phyloP scores from a whole-genome alignment of 495 filamentous ascomycete species.

The Letharia columbiana region DNA sequence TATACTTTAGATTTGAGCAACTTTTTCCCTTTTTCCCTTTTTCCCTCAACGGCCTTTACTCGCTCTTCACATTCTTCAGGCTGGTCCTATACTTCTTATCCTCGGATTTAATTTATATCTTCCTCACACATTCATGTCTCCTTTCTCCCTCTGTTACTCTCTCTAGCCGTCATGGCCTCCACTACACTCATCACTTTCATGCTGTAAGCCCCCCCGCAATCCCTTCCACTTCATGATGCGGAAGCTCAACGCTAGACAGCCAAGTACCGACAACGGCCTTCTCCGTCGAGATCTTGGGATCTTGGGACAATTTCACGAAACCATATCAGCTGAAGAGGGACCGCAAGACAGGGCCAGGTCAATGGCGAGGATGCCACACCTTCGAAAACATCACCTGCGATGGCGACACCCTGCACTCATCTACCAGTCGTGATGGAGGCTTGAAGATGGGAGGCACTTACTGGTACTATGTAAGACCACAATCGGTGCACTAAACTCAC shows the following conservation, averaged over 20 bases:
- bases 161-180: slow-evolving; percentile 46
- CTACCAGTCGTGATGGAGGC: slow-evolving; percentile 59
- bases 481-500: not conserved
- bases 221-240: not conserved
- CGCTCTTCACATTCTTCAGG: not conserved
- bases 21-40: not conserved
- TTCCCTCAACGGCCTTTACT: not conserved
- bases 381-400: slow-evolving; percentile 81
- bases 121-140: not conserved
- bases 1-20: too few species aligned
- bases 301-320: slow-evolving; percentile 84
- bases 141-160: not conserved
- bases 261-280: slow-evolving; percentile 56
- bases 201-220: slow-evolving; percentile 47
- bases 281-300: slow-evolving; percentile 74
- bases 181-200: slow-evolving; percentile 70
- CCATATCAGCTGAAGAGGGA: slow-evolving; percentile 74
- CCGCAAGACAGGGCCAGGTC: slow-evolving; percentile 53
- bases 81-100: slow-evolving; percentile 10
- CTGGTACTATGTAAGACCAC: slow-evolving; percentile 75
- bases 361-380: slow-evolving; percentile 77
- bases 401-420: slow-evolving; percentile 47
- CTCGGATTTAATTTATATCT: not conserved
- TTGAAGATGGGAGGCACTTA: slow-evolving; percentile 89
- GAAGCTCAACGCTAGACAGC: slow-evolving; percentile 36